Evolutionary conservation across 83 land plant genomes (phyloP), one percentile per base, ranked within the genome.

Genomic region (Isoetes engelmannii): DNA sequence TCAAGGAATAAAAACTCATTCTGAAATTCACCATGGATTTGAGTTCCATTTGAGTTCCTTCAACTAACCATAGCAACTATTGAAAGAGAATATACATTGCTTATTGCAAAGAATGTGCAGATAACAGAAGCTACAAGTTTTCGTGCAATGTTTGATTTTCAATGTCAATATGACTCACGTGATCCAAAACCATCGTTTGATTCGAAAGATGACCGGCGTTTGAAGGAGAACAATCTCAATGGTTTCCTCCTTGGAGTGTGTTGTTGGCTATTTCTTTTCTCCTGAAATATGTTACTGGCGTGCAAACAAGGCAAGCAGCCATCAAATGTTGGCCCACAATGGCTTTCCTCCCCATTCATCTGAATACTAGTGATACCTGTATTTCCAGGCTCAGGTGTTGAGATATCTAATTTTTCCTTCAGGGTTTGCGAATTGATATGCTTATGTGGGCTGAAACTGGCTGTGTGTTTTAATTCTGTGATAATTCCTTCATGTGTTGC

Each of bases 281-380:
- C 62, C 10, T 12, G 8, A 8, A 42, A 59, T 12, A 17, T 15
- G 20, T 18, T 37, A 19, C 62, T 59, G 12, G 12, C 28, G 10
- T 18, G 62, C 62, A 59, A 19, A 42, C 62, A 59, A 12, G 62
- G 62, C 12, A 59, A 18, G 62, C 62, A 59, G 62, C 62, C 62
- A 18, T 59, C 62, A 19, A 59, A 59, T 18, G 18, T 37, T 10
- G 12, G 8, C 19, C 1, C 62, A 8, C 18, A 12, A 28, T 28
- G 37, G 37, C 37, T 28, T 2, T 28, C 37, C 37, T 28, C 37
- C 2, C 37, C 37, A 28, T 28, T 28, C 37, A 28, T 28, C 37
- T 28, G 37, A 28, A 28, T 28, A 2, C 37, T 28, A 28, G 37
- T 28, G 37, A 28, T 28, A 28, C 37, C 37, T 28, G 37, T 28